Conservation (phyloP, 257 asterid genomes). For the Henckelia pumila region DNA sequence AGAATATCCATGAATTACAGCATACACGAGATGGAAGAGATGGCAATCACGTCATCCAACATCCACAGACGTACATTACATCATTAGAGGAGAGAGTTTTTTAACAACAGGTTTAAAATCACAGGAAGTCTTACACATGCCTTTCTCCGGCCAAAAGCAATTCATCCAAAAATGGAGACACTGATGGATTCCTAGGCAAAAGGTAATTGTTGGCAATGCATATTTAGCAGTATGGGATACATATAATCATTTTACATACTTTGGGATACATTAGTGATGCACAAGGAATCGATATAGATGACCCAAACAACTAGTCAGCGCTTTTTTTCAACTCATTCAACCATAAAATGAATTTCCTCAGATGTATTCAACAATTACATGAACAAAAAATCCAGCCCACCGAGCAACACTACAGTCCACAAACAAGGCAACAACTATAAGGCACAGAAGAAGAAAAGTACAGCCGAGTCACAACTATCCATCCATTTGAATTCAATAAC, state of each 20-base stretch:
- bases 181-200: neutral
- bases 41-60: neutral
- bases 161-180: neutral
- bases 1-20: neutral
- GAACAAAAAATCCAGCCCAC: neutral
- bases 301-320: neutral
- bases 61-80: neutral
- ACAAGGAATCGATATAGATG: neutral
- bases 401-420: too few species aligned
- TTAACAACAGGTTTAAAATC: neutral
- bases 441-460: neutral
- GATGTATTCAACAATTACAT: neutral
- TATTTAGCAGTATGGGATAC: neutral
- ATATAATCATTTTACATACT: neutral
- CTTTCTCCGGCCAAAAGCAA: neutral
- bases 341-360: neutral
- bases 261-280: neutral
- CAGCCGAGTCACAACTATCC: neutral
- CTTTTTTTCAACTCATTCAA: neutral
- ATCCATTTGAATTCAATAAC: neutral
- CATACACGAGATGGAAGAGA: neutral
- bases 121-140: neutral
- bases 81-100: neutral
- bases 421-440: too few species aligned
- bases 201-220: neutral